Evolutionary conservation across 2,329 filamentous ascomycete genomes (phyloP), one percentile per base, ranked within the genome.

Genomic region (Sporothrix protearum): DNA sequence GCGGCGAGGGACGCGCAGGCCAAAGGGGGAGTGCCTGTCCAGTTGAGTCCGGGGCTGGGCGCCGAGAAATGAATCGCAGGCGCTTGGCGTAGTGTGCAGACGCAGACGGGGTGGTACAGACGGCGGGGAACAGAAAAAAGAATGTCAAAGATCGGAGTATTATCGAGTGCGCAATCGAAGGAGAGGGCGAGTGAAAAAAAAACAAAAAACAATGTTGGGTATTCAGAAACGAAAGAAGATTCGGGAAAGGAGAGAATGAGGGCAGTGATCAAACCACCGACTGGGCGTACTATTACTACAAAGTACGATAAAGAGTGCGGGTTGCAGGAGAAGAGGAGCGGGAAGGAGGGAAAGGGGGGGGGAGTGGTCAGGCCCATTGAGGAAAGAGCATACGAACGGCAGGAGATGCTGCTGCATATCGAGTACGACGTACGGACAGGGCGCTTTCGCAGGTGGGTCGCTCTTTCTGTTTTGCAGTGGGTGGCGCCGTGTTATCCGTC

Each of bases 1-100:
- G 66, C 63, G 49, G 45, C 51, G 57, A 49, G 47, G 39, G 22
- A 33, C 66, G 57, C 57, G 59, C n/a, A 45, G 53, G 30, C 9
- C 28, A 63, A 33, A 71, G 36, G 49, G 61, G 47, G 57, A 25
- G 67, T 42, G 45, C 25, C 49, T 69, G 45, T 67, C 45, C 45
- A 67, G 64, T 67, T 36, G 64, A 51, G 64, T 51, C 47, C 45
- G 67, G 61, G 71, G 57, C 71, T 72, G 71, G 71, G 71, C 71
- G 71, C 71, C 71, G 57, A 72, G 71, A 72, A 57, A 45, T 57
- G 59, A 64, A 42, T 69, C 70, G 45, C 19, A 53, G 47, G 51
- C 22, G 30, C 45, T 30, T 69, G 47, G 71, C 71, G 67, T 69
- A 28, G 51, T 19, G 19, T 59, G 68, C 68, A 63, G 42, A 16